phyloP scores from a whole-genome alignment of 2,329 filamentous ascomycete species.

The Exophiala alcalophila region DNA sequence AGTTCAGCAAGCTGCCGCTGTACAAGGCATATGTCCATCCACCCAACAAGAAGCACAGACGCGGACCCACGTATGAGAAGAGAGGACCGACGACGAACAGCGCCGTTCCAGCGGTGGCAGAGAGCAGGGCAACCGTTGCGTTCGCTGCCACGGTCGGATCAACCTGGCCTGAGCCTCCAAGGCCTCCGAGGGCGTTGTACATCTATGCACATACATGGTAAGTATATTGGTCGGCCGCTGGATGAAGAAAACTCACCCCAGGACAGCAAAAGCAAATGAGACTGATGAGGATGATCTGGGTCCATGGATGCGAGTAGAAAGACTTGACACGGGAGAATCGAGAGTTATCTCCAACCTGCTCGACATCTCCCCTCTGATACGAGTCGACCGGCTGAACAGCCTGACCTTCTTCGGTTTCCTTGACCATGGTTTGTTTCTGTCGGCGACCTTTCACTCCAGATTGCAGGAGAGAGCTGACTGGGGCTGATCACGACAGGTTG shows the following conservation, averaged over 20 bases:
- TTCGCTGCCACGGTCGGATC: constrained; percentile 34
- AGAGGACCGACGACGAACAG: constrained; percentile 59
- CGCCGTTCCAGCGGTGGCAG: constrained; percentile 64
- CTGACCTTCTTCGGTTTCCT: constrained; percentile 1
- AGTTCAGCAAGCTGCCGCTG: constrained; percentile 49
- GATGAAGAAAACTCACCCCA: constrained; percentile 37
- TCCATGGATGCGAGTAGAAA: constrained; percentile 47
- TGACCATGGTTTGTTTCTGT: constrained; percentile 7
- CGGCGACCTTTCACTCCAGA: too few species aligned
- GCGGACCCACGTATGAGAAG: constrained; percentile 39
- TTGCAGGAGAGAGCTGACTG: too few species aligned
- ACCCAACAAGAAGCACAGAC: constrained; percentile 44
- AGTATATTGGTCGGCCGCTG: background rate
- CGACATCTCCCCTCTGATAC: constrained; percentile 5
- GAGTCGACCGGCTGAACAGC: constrained; percentile 1
- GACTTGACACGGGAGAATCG: constrained; percentile 4
- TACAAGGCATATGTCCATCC: constrained; percentile 51
- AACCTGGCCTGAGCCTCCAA: constrained; percentile 58
- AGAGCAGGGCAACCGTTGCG: constrained; percentile 41
- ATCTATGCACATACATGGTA: constrained; percentile 42
- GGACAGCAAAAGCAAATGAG: constrained; percentile 52
- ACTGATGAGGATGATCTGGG: constrained; percentile 49
- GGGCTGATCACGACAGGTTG: too few species aligned
- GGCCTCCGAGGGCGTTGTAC: constrained; percentile 61
- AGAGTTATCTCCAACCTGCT: constrained; percentile 5